These are phyloP conservation scores for Lecanosticta acicola DNA, from an alignment of 2,329 filamentous ascomycete species.

Conservation along the genomic window DNA sequence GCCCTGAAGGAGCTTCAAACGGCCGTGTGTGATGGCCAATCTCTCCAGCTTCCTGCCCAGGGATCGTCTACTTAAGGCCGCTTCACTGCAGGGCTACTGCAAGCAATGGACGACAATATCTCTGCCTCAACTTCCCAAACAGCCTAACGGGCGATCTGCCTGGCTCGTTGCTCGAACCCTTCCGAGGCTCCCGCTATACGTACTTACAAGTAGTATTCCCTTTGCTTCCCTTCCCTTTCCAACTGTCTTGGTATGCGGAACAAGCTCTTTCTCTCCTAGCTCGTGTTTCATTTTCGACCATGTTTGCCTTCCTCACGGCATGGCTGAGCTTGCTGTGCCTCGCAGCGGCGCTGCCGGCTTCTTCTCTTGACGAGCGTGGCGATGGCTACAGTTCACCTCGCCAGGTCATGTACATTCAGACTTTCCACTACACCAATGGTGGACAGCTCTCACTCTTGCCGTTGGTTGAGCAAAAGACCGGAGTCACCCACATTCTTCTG, in stretches of 20 bases:
- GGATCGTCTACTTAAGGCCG: background rate
- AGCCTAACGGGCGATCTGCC: too few relatives aligned
- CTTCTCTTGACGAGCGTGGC: conserved; percentile 8
- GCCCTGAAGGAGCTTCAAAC: too few relatives aligned
- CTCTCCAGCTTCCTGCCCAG: background rate
- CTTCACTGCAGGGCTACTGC: background rate
- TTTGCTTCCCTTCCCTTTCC: background rate
- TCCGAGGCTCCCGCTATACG: too few relatives aligned
- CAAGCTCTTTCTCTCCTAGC: background rate
- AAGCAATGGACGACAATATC: too few relatives aligned
- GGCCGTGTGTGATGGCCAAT: too few relatives aligned
- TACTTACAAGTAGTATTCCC: too few relatives aligned
- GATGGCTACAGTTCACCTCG: conserved; percentile 16
- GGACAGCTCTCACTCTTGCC: conserved; percentile 25
- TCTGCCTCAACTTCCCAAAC: too few relatives aligned
- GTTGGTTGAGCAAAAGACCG: conserved; percentile 22
- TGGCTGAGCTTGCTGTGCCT: conserved; percentile 13
- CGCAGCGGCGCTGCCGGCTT: conserved; percentile 9
- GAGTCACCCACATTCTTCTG: conserved; percentile 27
- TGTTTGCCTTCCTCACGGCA: conserved; percentile 8
- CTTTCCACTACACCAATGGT: conserved; percentile 21
- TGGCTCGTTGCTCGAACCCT: too few relatives aligned
- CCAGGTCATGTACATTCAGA: conserved; percentile 27
- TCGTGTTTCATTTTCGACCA: conserved; percentile 1
- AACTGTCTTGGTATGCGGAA: background rate